phyloP scores from a whole-genome alignment of 2,329 filamentous ascomycete species.

The Emergomyces orientalis region DNA sequence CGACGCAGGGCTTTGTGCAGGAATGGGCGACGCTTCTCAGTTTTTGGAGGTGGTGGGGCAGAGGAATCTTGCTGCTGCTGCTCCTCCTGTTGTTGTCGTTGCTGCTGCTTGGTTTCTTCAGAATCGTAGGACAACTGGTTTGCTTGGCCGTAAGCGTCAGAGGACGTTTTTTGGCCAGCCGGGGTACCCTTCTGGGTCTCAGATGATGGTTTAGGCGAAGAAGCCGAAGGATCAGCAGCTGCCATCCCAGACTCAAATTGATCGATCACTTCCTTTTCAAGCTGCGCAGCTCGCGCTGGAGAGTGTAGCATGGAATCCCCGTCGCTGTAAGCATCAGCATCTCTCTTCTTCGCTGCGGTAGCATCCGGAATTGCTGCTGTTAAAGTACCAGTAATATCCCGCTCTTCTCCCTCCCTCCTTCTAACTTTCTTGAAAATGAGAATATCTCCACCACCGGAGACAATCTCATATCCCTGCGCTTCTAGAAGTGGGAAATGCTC shows the following conservation, averaged over 20 bases:
- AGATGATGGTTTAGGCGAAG: not conserved
- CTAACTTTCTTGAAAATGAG: slow-evolving; percentile 29
- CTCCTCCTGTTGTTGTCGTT: not conserved
- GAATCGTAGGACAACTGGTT: not conserved
- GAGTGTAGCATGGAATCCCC: slow-evolving; percentile 9
- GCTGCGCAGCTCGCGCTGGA: slow-evolving; percentile 5
- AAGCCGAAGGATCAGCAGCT: not conserved
- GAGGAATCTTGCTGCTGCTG: slow-evolving; percentile 15
- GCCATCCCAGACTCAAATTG: slow-evolving; percentile 3
- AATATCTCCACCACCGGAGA: slow-evolving; percentile 34
- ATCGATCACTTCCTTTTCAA: slow-evolving; percentile 11
- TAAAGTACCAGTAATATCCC: not conserved
- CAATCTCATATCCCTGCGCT: slow-evolving; percentile 35
- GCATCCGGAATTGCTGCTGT: not conserved
- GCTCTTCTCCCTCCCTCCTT: not conserved
- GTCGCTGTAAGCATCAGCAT: not conserved
- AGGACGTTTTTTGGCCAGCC: not conserved
- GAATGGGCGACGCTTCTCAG: slow-evolving; percentile 12
- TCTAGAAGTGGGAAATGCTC: slow-evolving; percentile 32
- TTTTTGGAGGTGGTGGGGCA: not conserved
- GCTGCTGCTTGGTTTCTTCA: slow-evolving; percentile 6
- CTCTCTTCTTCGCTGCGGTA: not conserved
- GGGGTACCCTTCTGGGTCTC: slow-evolving; percentile 17
- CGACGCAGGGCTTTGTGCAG: slow-evolving; percentile 22
- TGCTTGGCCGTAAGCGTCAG: slow-evolving; percentile 13